Conservation (phyloP, 768 basidiomycete species). For the Asterophora lycoperdoides region DNA sequence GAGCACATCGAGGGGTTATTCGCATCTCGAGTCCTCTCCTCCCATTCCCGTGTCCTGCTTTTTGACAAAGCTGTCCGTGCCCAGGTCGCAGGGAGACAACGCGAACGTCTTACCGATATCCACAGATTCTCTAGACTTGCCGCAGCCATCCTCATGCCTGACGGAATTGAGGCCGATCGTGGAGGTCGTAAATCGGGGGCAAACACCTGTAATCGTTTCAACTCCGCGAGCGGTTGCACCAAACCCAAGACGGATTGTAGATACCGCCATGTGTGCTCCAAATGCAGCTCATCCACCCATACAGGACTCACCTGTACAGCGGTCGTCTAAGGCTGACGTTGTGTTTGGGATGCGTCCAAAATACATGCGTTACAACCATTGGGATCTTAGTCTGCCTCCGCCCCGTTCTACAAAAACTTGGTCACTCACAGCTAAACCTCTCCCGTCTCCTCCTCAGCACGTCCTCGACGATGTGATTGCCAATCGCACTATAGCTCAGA, state of each 20-base stretch:
- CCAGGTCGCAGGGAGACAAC: slow-evolving; percentile 8
- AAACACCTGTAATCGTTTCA: slow-evolving; percentile 2
- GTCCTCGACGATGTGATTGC: slow-evolving; percentile 16
- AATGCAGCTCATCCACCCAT: not conserved
- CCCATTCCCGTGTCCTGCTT: slow-evolving; percentile 20
- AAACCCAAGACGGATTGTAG: not conserved
- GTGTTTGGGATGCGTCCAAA: not conserved
- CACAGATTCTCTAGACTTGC: not conserved
- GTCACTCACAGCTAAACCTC: slow-evolving; percentile 8
- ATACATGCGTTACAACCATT: not conserved
- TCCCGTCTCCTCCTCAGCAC: slow-evolving; percentile 13
- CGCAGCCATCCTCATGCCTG: slow-evolving; percentile 10
- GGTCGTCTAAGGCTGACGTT: not conserved
- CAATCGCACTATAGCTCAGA: too few relatives aligned
- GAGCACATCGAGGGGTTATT: slow-evolving; percentile 22
- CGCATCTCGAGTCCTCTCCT: not conserved
- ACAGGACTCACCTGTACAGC: too few relatives aligned
- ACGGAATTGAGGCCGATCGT: too few relatives aligned
- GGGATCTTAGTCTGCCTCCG: too few relatives aligned
- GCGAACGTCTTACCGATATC: slow-evolving; percentile 18
- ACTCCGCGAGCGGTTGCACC: not conserved
- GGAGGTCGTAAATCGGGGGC: too few relatives aligned
- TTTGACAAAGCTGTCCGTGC: slow-evolving; percentile 25
- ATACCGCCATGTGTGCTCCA: not conserved
- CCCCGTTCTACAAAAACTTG: too few relatives aligned